Base-by-base conservation (phyloP, 495 filamentous ascomycete genomes). In the Penicillium samsonianum region DNA sequence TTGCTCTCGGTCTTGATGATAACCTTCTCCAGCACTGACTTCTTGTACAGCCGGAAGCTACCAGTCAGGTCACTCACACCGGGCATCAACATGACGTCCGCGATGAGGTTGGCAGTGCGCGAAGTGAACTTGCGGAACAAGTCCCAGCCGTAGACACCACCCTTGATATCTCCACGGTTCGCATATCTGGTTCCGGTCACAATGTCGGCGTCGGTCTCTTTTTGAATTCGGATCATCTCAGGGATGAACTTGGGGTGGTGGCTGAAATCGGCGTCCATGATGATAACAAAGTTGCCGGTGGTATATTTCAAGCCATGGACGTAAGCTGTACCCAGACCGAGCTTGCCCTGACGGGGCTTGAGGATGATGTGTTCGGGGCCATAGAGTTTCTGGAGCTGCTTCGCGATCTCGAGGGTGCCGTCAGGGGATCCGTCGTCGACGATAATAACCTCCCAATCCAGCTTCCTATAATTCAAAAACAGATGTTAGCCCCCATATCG, bases 201-300 rank as follows among this genome's bases (percentile, higher is more conserved):
- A 67, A 98, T 98, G 67, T 98, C 94, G 76, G 90, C 94, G 72
- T 89, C 84, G 17, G 65, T 74, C 59, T 76, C 75, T 73, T 80
- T 79, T 74, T 93, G 91, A 65, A 82, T 83, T 52, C 76, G 75
- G 59, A 96, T 90, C 90, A 96, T 95, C 65, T 87, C 78, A 53
- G 90, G 84, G 69, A 97, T 90, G 81, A 96, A 97, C 78, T 96
- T 96, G 67, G 92, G 92, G 77, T 98, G 94, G 80, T 98, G 95
- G 68, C 85, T 90, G 84, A 98, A 98, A 75, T 98, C 94, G 73
- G 94, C 94, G 79, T 98, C 94, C 94, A 98, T 98, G 81, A 98
- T 98, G 79, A 98, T 90, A 57, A 98, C 88, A 73, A 84, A 98
- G 80, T 92, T 96, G 60, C 94, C 94, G 22, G 85, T 90, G 35